These are phyloP conservation scores for Ganoderma lucidum DNA, from an alignment of 1,284 basidiomycete species.

Conservation along the genomic window DNA sequence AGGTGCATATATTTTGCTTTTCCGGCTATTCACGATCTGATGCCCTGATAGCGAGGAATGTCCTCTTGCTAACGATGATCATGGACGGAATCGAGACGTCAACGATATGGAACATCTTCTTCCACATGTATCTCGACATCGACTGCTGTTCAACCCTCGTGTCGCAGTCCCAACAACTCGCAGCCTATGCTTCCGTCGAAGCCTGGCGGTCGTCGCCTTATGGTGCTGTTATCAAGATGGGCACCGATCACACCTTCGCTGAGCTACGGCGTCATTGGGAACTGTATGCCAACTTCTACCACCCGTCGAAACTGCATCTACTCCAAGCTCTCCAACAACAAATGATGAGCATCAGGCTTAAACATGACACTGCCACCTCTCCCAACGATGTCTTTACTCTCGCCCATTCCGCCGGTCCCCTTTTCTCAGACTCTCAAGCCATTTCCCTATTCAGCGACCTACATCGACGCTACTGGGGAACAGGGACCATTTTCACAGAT, in stretches of 20 bases:
- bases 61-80: slow-evolving; percentile 45
- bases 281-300: slow-evolving; percentile 24
- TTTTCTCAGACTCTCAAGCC: neutral
- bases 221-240: slow-evolving; percentile 46
- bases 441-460: neutral
- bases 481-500: slow-evolving; percentile 48
- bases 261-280: slow-evolving; percentile 54
- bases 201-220: slow-evolving; percentile 56
- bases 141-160: slow-evolving; percentile 47
- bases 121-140: slow-evolving; percentile 60
- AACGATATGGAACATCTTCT: slow-evolving; percentile 63
- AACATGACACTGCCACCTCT: neutral
- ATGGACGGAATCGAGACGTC: slow-evolving; percentile 42
- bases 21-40: too few relatives aligned
- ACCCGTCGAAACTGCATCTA: slow-evolving; percentile 25
- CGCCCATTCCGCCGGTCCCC: neutral
- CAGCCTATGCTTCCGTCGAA: slow-evolving; percentile 44
- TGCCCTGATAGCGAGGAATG: slow-evolving; percentile 48
- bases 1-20: slow-evolving; percentile 44
- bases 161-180: slow-evolving; percentile 54
- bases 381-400: too few relatives aligned
- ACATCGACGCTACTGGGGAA: slow-evolving; percentile 49
- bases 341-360: slow-evolving; percentile 17
- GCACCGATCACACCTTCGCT: slow-evolving; percentile 48
- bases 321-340: slow-evolving; percentile 27